A percentile compares a stretch with the other conserved stretches of the same genome.
These are phyloP conservation scores for Rhodosporidiobolus sp. DNA, from an alignment of 768 basidiomycete genomes.

Conservation along the genomic window DNA sequence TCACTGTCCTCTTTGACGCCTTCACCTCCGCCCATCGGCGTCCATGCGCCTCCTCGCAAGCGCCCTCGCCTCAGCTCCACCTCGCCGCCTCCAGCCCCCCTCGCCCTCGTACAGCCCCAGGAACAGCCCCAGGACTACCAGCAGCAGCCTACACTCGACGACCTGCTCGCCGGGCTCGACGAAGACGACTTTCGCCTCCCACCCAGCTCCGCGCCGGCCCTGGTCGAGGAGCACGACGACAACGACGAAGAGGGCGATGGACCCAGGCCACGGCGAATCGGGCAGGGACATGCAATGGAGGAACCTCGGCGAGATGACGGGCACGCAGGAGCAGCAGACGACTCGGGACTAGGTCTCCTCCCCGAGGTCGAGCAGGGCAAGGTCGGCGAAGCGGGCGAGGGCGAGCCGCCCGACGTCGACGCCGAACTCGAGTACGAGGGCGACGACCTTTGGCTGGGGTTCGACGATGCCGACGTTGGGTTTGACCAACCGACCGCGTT, in stretches of 20 bases:
- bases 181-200: constrained; percentile 15
- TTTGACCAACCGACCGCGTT: constrained; percentile 27
- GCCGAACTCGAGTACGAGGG: constrained; percentile 27
- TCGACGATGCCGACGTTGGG: constrained; percentile 20
- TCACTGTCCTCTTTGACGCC: constrained; percentile 6
- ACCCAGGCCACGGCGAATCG: neutral
- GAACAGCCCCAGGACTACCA: neutral
- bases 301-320: neutral
- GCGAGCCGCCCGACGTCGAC: neutral
- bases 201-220: constrained; percentile 1
- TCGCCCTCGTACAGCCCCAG: neutral
- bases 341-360: constrained; percentile 25
- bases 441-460: constrained; percentile 38
- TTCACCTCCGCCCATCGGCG: neutral
- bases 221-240: too few species aligned
- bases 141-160: neutral
- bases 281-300: neutral
- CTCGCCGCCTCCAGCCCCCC: neutral
- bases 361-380: neutral
- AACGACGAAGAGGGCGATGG: neutral
- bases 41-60: constrained; percentile 10
- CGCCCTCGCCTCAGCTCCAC: constrained; percentile 20
- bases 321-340: constrained; percentile 9
- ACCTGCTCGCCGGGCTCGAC: constrained; percentile 17
- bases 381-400: neutral